Percentiles rank a stretch among this genome's conserved stretches.
These are phyloP conservation scores for Agaricus sinodeliciosus DNA, from an alignment of 768 basidiomycete genomes.

Conservation along the genomic window DNA sequence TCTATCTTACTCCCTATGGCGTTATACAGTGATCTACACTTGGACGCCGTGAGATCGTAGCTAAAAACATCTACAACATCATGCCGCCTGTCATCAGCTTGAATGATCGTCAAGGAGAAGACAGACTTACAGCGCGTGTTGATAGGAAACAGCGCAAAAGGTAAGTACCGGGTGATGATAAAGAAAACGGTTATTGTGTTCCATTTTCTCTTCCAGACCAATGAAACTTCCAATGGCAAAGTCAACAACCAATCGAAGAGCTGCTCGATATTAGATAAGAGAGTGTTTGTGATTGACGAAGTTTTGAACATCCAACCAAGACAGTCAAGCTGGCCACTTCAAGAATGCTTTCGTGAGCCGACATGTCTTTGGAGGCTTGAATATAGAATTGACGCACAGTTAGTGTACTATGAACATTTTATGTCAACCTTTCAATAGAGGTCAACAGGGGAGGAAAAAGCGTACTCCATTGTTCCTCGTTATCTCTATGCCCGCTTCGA, in stretches of 20 bases:
- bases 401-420: too few species aligned
- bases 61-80: not conserved
- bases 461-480: too few species aligned
- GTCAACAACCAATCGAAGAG: slow-evolving; percentile 9
- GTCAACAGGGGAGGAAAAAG: too few species aligned
- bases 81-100: too few species aligned
- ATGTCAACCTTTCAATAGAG: too few species aligned
- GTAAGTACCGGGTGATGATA: slow-evolving; percentile 8
- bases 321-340: too few species aligned
- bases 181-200: slow-evolving; percentile 5
- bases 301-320: too few species aligned
- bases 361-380: too few species aligned
- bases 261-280: not conserved
- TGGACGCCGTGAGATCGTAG: not conserved
- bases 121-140: not conserved
- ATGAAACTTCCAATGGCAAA: slow-evolving; percentile 1
- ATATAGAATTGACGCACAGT: too few species aligned
- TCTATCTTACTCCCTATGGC: not conserved
- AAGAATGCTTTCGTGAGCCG: too few species aligned
- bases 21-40: not conserved
- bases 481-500: too few species aligned
- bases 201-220: slow-evolving; percentile 7
- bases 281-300: too few species aligned
- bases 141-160: not conserved
- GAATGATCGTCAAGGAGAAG: not conserved